phyloP scores from a whole-genome alignment of 208 protist genomes.

The Leishmania amazonensis region DNA sequence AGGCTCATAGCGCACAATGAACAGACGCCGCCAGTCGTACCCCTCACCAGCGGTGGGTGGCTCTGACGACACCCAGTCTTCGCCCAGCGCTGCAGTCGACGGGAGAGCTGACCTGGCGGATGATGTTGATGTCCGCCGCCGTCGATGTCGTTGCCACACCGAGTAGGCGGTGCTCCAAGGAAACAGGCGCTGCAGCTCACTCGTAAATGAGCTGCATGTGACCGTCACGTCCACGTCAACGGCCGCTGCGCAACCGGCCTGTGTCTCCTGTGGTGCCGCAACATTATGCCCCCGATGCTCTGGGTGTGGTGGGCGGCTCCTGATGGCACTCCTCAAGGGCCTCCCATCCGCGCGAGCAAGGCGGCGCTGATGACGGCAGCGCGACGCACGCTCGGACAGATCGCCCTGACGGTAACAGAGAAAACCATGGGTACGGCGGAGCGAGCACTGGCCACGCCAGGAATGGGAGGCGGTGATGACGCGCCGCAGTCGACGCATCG shows the following conservation, averaged over 20 bases:
- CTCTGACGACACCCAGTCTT: not conserved
- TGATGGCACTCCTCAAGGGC: not conserved
- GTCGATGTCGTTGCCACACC: not conserved
- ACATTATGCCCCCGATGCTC: not conserved
- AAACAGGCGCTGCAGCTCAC: constrained; percentile 27
- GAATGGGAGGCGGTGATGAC: not conserved
- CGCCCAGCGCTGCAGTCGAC: not conserved
- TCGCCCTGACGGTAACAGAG: not conserved
- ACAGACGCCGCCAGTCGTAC: constrained; percentile 33
- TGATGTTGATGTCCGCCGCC: not conserved
- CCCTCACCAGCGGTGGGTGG: not conserved
- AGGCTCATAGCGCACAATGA: constrained; percentile 25
- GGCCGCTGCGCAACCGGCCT: not conserved
- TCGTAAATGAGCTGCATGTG: constrained; percentile 20
- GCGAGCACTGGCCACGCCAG: not conserved
- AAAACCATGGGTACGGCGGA: not conserved
- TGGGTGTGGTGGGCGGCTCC: not conserved
- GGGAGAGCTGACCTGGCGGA: not conserved
- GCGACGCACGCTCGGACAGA: not conserved
- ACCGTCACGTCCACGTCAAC: constrained; percentile 20
- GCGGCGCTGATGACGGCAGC: not conserved
- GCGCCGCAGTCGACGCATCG: not conserved
- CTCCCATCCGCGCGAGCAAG: not conserved
- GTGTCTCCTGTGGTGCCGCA: not conserved
- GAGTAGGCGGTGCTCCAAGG: constrained; percentile 15